Evolutionary conservation across 352 stramenopile species (phyloP).

Genomic region (Elongisporangium anandrum): DNA sequence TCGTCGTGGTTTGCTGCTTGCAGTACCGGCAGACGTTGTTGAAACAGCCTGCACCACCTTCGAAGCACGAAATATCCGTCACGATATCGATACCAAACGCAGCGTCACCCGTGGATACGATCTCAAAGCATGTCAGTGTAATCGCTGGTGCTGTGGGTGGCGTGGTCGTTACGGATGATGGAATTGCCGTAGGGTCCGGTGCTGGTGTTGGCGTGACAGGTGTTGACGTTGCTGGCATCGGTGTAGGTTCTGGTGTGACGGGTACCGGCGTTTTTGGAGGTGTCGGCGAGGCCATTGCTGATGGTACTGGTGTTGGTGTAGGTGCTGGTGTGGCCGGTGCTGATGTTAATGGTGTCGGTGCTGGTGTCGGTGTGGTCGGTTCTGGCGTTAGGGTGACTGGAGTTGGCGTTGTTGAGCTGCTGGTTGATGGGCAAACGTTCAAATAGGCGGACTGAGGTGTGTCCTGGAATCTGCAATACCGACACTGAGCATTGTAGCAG

Average conservation of each 20-base stretch:
- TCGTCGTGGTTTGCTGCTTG: constrained; percentile 15
- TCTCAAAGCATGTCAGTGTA: constrained; percentile 11
- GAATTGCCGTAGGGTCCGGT: no score
- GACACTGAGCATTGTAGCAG: constrained; percentile 28
- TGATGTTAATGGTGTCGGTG: neutral
- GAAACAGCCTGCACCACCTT: constrained; percentile 7
- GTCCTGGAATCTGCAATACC: constrained; percentile 29
- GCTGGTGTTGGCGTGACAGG: no score
- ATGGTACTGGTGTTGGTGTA: neutral
- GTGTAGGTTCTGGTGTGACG: no score
- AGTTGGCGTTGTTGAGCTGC: no score
- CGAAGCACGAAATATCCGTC: constrained; percentile 16
- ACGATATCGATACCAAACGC: constrained; percentile 21
- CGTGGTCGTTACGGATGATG: no score
- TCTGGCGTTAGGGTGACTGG: no score
- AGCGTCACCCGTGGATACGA: constrained; percentile 14
- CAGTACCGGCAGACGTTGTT: constrained; percentile 7
- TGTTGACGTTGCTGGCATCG: no score
- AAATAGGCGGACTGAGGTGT: constrained; percentile 17
- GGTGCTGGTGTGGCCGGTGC: neutral
- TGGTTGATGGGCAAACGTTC: no score
- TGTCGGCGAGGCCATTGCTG: no score
- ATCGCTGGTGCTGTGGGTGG: constrained; percentile 1
- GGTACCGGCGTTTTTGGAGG: no score
- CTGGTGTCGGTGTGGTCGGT: neutral